phyloP scores from a whole-genome alignment of 768 basidiomycete genomes.

The Lactifluus rugatus region DNA sequence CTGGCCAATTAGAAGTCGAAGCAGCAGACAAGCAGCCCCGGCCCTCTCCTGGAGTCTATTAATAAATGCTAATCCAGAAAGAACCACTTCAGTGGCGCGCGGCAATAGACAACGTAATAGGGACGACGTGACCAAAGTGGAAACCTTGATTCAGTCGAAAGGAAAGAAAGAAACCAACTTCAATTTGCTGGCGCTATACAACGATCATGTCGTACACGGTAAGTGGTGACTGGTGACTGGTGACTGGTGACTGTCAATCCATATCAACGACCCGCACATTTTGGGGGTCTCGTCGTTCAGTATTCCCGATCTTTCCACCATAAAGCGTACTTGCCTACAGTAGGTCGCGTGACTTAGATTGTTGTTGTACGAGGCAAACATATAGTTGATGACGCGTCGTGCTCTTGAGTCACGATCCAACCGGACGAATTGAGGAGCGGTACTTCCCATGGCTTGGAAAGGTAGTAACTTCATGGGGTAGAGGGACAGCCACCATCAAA shows the following conservation, averaged over 20 bases:
- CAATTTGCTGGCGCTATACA: not conserved
- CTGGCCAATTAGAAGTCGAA: not conserved
- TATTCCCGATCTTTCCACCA: too few species aligned
- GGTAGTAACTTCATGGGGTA: not conserved
- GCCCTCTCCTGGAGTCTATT: not conserved
- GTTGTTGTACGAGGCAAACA: too few species aligned
- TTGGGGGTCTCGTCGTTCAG: not conserved
- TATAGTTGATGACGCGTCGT: too few species aligned
- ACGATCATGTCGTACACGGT: not conserved
- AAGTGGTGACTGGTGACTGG: not conserved
- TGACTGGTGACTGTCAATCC: too few species aligned
- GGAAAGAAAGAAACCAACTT: not conserved
- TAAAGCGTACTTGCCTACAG: too few species aligned
- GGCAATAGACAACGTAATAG: not conserved
- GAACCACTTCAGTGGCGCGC: not conserved
- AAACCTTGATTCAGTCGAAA: not conserved
- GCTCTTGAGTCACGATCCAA: too few species aligned
- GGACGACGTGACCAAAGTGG: not conserved
- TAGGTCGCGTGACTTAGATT: too few species aligned
- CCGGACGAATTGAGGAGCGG: too few species aligned
- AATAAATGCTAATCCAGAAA: not conserved
- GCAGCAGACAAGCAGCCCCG: not conserved
- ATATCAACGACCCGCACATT: not conserved
- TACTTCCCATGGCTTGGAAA: not conserved
- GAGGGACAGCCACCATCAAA: conserved; percentile 2